A percentile compares a stretch with the other conserved stretches of the same genome.
phyloP scores from a whole-genome alignment of 805 yeast species.

The Starmerella gropengiesseri region DNA sequence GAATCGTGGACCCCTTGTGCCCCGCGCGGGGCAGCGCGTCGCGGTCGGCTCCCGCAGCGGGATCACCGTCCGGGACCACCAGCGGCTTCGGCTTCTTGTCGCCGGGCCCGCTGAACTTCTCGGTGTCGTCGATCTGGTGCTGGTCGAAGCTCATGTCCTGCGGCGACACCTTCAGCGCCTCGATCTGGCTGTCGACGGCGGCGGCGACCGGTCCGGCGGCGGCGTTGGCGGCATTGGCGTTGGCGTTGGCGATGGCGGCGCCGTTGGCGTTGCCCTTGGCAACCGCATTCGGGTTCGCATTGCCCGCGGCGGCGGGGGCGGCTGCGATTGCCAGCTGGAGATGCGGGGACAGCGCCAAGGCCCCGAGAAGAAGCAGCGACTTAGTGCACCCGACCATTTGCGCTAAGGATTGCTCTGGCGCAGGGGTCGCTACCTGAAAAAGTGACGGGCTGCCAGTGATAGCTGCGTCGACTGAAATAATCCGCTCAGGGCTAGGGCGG shows the following conservation, averaged over 20 bases:
- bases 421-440: no score
- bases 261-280: not conserved
- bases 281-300: no score
- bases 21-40: conserved; percentile 24
- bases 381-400: no score
- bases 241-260: not conserved
- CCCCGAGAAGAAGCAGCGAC: no score
- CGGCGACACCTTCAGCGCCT: conserved; percentile 30
- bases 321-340: no score
- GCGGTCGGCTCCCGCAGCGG: conserved; percentile 8
- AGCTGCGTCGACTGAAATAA: no score
- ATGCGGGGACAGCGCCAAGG: no score
- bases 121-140: conserved; percentile 23
- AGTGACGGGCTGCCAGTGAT: no score
- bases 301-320: no score
- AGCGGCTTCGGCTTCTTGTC: conserved; percentile 11
- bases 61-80: not conserved
- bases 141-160: conserved; percentile 27
- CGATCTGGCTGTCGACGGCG: conserved; percentile 21
- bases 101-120: conserved; percentile 25
- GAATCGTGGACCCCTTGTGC: conserved; percentile 27
- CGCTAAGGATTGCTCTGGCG: no score
- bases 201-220: not conserved
- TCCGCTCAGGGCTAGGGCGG: no score
- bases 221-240: not conserved